A percentile compares a stretch with the other conserved stretches of the same genome.
phyloP scores from a whole-genome alignment of 345 rosid species.

The Melastoma malabathricum region DNA sequence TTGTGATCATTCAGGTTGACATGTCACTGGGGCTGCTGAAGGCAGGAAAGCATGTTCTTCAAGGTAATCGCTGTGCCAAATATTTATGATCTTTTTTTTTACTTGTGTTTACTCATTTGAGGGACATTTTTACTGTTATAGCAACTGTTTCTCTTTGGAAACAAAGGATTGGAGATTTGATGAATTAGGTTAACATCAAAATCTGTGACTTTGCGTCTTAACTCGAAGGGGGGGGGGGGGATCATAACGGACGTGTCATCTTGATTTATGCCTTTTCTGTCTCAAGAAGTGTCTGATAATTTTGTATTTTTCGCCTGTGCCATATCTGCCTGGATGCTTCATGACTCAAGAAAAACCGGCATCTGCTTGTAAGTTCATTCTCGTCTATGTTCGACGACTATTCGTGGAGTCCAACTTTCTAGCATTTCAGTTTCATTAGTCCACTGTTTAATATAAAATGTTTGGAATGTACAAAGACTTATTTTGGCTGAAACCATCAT shows the following conservation, averaged over 20 bases:
- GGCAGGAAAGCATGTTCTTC: constrained; percentile 87
- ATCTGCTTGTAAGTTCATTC: constrained; percentile 61
- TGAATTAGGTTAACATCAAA: too few species aligned
- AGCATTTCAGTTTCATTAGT: neutral
- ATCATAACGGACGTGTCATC: too few species aligned
- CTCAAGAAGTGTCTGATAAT: neutral
- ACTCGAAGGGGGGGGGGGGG: too few species aligned
- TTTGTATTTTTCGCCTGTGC: constrained; percentile 16
- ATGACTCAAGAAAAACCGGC: constrained; percentile 88
- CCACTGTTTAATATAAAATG: neutral
- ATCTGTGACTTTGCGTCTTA: too few species aligned
- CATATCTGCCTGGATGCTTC: constrained; percentile 24
- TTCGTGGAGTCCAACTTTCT: too few species aligned
- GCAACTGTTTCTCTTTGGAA: too few species aligned
- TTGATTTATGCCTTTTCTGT: too few species aligned
- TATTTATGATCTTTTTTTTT: neutral
- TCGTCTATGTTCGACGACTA: neutral
- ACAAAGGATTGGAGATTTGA: too few species aligned
- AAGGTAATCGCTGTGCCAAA: constrained; percentile 33
- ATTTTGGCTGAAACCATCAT: neutral
- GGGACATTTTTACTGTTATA: neutral
- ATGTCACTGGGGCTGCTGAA: constrained; percentile 64
- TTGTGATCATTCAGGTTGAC: constrained; percentile 42
- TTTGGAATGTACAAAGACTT: constrained; percentile 1
- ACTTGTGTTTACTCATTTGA: neutral